Percentiles rank a stretch among this genome's conserved stretches.
These are phyloP conservation scores for Grammothele lineata DNA, from an alignment of 768 basidiomycete genomes.

Conservation along the genomic window DNA sequence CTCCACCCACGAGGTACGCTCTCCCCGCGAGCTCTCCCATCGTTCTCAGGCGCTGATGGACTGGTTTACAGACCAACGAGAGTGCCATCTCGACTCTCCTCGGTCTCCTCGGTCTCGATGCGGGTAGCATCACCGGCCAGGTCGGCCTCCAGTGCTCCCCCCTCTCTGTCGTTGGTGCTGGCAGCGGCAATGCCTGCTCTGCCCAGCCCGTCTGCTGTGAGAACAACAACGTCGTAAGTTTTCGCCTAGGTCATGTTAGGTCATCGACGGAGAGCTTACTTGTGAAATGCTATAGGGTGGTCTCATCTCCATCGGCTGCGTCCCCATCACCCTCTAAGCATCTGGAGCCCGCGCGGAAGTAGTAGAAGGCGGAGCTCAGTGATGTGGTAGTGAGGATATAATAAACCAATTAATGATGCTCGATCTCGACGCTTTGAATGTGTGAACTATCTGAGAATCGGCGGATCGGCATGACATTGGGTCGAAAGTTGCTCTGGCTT, in stretches of 20 bases:
- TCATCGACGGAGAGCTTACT: background rate
- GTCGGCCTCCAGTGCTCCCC: slow-evolving; percentile 23
- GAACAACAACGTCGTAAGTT: slow-evolving; percentile 22
- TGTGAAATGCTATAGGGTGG: slow-evolving; percentile 1
- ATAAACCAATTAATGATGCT: too few species aligned
- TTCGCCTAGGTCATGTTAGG: background rate
- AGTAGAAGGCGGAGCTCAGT: too few species aligned
- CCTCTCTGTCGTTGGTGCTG: slow-evolving; percentile 18
- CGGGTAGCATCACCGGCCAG: slow-evolving; percentile 13
- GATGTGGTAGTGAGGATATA: too few species aligned
- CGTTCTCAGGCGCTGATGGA: too few species aligned
- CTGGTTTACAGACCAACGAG: slow-evolving; percentile 3
- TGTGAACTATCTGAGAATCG: too few species aligned
- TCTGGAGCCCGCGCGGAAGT: background rate
- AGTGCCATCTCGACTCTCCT: slow-evolving; percentile 12
- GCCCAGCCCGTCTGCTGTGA: slow-evolving; percentile 21
- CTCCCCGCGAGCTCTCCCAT: too few species aligned
- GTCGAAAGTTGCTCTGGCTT: too few species aligned
- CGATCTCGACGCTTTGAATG: too few species aligned
- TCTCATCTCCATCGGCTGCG: slow-evolving; percentile 16
- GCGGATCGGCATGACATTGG: too few species aligned
- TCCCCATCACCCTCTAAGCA: slow-evolving; percentile 7
- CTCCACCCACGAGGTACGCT: slow-evolving; percentile 7
- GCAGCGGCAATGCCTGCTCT: slow-evolving; percentile 13
- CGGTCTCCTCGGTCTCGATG: slow-evolving; percentile 19